Conservation (phyloP, 306 rosid genomes). For the Astragalus membranaceus region DNA sequence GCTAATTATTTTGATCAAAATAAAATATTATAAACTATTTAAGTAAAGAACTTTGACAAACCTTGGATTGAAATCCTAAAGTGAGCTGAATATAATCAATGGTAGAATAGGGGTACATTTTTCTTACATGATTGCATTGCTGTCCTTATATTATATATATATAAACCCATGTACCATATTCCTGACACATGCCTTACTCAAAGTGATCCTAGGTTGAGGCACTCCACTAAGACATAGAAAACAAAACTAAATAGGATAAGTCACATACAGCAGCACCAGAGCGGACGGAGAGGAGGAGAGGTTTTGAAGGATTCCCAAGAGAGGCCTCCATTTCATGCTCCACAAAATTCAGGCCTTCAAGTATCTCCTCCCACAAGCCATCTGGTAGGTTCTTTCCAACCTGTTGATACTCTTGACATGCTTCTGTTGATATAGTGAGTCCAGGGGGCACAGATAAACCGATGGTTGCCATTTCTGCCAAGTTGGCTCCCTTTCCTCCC, state of each 20-base stretch:
- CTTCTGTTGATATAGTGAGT: slow-evolving; percentile 94
- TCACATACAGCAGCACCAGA: slow-evolving; percentile 89
- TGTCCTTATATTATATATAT: too few relatives aligned
- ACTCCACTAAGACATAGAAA: neutral
- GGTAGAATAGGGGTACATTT: neutral
- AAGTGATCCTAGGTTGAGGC: neutral
- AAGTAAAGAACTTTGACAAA: neutral
- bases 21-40: neutral
- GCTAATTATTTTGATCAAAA: neutral
- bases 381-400: slow-evolving; percentile 53
- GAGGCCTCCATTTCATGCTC: slow-evolving; percentile 67
- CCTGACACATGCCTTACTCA: neutral
- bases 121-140: neutral
- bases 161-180: neutral
- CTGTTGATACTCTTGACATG: slow-evolving; percentile 88
- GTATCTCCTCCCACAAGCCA: slow-evolving; percentile 79
- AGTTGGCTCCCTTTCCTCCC: slow-evolving; percentile 98
- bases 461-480: slow-evolving; percentile 96
- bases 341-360: slow-evolving; percentile 55
- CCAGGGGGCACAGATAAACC: slow-evolving; percentile 92
- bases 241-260: neutral
- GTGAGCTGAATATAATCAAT: neutral
- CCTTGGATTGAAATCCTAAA: neutral
- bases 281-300: slow-evolving; percentile 86
- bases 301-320: slow-evolving; percentile 81